Base-by-base conservation (phyloP, 2,329 filamentous ascomycete species). In the Aspergillus thermomutatus region DNA sequence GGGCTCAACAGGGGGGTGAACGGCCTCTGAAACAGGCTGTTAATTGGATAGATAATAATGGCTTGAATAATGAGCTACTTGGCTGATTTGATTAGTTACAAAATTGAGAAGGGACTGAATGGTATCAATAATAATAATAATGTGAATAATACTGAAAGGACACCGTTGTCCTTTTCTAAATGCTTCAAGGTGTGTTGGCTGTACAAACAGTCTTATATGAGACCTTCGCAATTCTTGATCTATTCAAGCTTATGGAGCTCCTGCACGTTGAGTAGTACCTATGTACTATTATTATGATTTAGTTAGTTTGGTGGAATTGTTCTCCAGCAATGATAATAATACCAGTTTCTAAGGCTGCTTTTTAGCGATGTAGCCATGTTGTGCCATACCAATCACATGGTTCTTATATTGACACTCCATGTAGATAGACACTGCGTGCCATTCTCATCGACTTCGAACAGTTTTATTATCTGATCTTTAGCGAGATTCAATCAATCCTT, bases 1-100 rank as follows among this genome's bases (percentile, higher is more conserved):
- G 47, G 37, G 51, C 43, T 53, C 52, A 57, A 51, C 40, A 46
- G 26, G 51, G 47, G 45, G 55, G 23, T 5, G 23, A 23, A 46
- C 21, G 19, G n/a, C 11, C 9, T 11, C 21, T 46, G 21, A 23
- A 23, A 14, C 6, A 26, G 43, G 14, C 23, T 46, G 43, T 25
- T 46, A 6, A 25, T 25, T 46, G 43, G 23, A 23, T 46, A 14
- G 21, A 26, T 19, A 45, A 45, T 45, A 9, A 11, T 45, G 41
- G 8, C 19, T 45, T 19, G 41, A 45, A 43, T 43, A 21, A 43
- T 17, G 40, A 21, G 5, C 40, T 21, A 43, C 28, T 31, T 31
- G 3, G 31, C 14, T 37, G 14, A 7, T 37, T 37, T 37, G 31
- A 37, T 37, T 37, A 17, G 31, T 37, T 37, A 45, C 19, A 10